phyloP scores from a whole-genome alignment of 345 rosid species.

The Dimocarpus longan region DNA sequence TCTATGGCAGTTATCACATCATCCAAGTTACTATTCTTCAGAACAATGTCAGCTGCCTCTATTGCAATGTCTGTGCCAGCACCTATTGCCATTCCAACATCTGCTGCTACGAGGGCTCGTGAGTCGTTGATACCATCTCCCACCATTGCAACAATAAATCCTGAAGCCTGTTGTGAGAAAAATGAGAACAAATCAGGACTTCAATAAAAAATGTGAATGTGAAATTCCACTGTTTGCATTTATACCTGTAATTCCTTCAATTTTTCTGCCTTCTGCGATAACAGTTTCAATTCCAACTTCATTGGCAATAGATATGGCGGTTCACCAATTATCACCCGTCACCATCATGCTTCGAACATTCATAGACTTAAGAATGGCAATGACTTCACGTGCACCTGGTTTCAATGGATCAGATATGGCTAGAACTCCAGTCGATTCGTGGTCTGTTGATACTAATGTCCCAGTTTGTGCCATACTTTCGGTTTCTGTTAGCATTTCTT shows the following conservation, averaged over 20 bases:
- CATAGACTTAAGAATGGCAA: conserved; percentile 82
- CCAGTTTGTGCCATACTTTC: conserved; percentile 87
- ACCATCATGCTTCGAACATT: conserved; percentile 79
- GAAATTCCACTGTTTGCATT: not conserved
- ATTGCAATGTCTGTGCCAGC: conserved; percentile 97
- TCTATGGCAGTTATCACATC: conserved; percentile 94
- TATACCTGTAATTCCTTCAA: conserved; percentile 81
- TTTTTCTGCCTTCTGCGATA: conserved; percentile 83
- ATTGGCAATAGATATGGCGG: conserved; percentile 79
- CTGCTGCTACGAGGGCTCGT: conserved; percentile 89
- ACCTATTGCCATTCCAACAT: conserved; percentile 95
- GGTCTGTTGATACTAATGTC: conserved; percentile 65
- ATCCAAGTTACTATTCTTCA: conserved; percentile 92
- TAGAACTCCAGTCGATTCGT: conserved; percentile 61
- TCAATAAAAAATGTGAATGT: not conserved
- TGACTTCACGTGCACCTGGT: conserved; percentile 69
- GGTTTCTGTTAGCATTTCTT: conserved; percentile 68
- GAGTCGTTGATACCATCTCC: conserved; percentile 98
- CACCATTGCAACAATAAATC: conserved; percentile 83
- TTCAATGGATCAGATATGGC: conserved; percentile 85
- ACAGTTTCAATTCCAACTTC: conserved; percentile 82
- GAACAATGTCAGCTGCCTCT: conserved; percentile 95
- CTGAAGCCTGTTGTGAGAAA: conserved; percentile 50
- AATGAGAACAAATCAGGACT: not conserved
- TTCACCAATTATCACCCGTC: conserved; percentile 98